Conservation (phyloP, 75 land plant species). For the Selaginella moellendorffii region DNA sequence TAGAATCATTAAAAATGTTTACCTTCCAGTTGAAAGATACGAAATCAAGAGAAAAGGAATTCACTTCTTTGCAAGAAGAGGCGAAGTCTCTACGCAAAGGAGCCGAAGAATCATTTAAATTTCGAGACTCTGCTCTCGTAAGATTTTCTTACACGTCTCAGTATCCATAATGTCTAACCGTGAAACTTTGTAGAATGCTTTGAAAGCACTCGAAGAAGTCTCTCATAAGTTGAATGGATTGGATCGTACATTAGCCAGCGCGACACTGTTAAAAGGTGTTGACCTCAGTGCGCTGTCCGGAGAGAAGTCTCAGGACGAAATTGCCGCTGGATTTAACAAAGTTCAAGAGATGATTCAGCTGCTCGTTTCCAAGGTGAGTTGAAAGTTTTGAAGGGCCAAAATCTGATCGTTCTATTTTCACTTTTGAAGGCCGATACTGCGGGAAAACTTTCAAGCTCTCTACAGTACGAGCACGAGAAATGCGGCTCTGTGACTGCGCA, state of each 20-base stretch:
- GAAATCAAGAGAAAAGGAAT: not conserved
- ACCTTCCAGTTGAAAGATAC: slow-evolving; percentile 5
- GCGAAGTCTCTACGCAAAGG: not conserved
- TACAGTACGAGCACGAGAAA: not conserved
- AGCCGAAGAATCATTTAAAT: slow-evolving; percentile 1
- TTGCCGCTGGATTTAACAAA: not conserved
- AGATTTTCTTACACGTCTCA: not conserved
- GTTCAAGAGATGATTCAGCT: not conserved
- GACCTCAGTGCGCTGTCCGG: not conserved
- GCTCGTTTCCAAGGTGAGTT: not conserved
- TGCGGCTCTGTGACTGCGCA: not conserved
- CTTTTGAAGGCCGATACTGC: not conserved
- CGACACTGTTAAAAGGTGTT: not conserved
- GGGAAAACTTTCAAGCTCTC: not conserved
- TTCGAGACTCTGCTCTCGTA: slow-evolving; percentile 12
- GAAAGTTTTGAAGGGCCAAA: not conserved
- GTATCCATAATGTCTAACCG: not conserved
- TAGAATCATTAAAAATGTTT: not conserved
- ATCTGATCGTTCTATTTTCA: not conserved
- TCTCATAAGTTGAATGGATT: not conserved
- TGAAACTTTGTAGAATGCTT: not conserved
- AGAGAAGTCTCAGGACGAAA: not conserved
- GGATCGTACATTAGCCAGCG: not conserved
- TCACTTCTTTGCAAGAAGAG: slow-evolving; percentile 7
- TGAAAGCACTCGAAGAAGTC: not conserved